Conservation (phyloP, 2,329 filamentous ascomycete species). For the Fusarium guadeloupense region DNA sequence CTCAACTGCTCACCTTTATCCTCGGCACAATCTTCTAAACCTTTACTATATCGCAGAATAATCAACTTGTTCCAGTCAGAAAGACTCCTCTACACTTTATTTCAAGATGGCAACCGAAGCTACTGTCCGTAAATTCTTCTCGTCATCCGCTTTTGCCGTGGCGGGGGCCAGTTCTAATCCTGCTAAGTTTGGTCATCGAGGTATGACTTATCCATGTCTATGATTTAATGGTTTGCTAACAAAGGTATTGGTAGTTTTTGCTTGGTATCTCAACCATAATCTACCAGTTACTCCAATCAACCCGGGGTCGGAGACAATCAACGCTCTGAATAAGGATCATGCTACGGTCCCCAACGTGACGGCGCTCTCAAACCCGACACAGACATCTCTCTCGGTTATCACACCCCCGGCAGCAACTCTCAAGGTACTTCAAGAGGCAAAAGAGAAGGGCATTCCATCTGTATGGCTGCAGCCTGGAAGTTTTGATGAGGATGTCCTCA, state of each 20-base stretch:
- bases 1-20: slow-evolving; percentile 11
- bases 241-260: slow-evolving; percentile 70
- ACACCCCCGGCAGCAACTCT: slow-evolving; percentile 84
- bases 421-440: slow-evolving; percentile 79
- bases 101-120: slow-evolving; percentile 70
- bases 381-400: slow-evolving; percentile 85
- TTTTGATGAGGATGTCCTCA: slow-evolving; percentile 79
- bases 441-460: slow-evolving; percentile 73
- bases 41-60: slow-evolving; percentile 3
- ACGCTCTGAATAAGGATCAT: slow-evolving; percentile 66
- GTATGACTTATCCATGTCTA: slow-evolving; percentile 55
- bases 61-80: background rate
- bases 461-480: slow-evolving; percentile 94
- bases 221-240: background rate
- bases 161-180: slow-evolving; percentile 88
- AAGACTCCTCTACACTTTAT: background rate
- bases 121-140: slow-evolving; percentile 81
- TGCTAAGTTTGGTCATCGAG: slow-evolving; percentile 87
- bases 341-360: slow-evolving; percentile 72
- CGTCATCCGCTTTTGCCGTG: slow-evolving; percentile 82
- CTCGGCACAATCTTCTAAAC: slow-evolving; percentile 15
- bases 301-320: slow-evolving; percentile 72
- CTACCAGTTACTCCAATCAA: slow-evolving; percentile 87
- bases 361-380: slow-evolving; percentile 69
- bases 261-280: slow-evolving; percentile 83